A percentile compares a stretch with the other conserved stretches of the same genome.
Evolutionary conservation across 305 asterid genomes (phyloP).

Genomic region (Solanum hybrid): DNA sequence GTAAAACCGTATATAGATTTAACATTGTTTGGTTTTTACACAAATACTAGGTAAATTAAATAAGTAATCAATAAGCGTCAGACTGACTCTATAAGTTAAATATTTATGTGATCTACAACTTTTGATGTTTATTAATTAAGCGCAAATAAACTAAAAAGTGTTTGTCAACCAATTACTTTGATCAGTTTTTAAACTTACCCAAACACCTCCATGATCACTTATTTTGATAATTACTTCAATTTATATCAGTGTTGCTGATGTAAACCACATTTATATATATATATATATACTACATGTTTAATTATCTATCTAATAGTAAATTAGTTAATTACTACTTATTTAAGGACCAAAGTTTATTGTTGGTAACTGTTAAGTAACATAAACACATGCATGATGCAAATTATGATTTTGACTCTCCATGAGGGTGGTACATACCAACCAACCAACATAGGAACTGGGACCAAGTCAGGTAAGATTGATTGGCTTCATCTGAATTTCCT

Average conservation of each 20-base stretch:
- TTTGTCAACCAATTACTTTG: background rate
- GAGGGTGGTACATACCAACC: background rate
- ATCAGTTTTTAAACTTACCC: background rate
- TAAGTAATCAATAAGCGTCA: background rate
- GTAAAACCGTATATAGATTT: background rate
- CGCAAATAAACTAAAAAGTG: background rate
- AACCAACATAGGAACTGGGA: background rate
- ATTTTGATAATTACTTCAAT: background rate
- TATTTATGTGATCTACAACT: background rate
- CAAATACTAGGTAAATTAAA: background rate
- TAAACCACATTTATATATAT: background rate
- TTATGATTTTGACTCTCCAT: background rate
- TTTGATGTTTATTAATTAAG: background rate
- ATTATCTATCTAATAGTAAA: background rate
- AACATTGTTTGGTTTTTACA: background rate
- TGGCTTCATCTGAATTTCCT: fast-evolving
- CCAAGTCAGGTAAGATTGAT: background rate
- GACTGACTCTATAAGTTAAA: no score
- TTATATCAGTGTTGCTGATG: background rate
- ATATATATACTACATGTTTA: background rate
- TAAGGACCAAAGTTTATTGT: background rate
- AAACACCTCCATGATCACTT: background rate
- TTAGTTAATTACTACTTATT: background rate
- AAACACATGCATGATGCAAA: background rate
- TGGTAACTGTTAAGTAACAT: background rate